Conservation (phyloP, 345 rosid species). For the Carallia brachiata region DNA sequence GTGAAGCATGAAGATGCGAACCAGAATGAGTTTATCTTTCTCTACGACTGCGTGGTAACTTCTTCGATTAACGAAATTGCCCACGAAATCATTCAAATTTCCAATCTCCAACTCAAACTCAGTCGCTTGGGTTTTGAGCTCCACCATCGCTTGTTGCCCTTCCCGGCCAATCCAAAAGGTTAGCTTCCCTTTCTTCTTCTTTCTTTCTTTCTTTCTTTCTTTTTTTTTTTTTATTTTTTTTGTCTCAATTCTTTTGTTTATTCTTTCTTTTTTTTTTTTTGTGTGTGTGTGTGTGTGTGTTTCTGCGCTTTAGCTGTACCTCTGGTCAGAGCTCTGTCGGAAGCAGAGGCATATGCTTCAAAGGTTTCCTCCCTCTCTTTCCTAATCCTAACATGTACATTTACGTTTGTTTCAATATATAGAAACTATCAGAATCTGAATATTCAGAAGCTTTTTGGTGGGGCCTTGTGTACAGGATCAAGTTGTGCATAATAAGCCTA, state of each 20-base stretch:
- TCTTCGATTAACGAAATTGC: slow-evolving; percentile 9
- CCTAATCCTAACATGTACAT: too few species aligned
- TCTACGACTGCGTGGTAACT: neutral
- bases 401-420: neutral
- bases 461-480: neutral
- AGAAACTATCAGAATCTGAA: neutral
- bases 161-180: neutral
- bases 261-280: too few species aligned
- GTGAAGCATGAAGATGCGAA: neutral
- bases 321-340: slow-evolving; percentile 4
- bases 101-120: slow-evolving; percentile 3
- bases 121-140: neutral
- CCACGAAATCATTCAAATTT: slow-evolving; percentile 2
- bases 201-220: neutral
- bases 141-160: neutral
- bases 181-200: neutral
- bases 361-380: neutral
- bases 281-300: too few species aligned
- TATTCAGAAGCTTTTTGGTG: neutral
- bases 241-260: neutral
- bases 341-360: slow-evolving; percentile 4
- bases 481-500: neutral
- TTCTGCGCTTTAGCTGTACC: slow-evolving; percentile 4
- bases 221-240: neutral
- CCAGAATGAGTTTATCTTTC: neutral